Base-by-base conservation (phyloP, 2,329 filamentous ascomycete species). In the Fusarium armeniacum region DNA sequence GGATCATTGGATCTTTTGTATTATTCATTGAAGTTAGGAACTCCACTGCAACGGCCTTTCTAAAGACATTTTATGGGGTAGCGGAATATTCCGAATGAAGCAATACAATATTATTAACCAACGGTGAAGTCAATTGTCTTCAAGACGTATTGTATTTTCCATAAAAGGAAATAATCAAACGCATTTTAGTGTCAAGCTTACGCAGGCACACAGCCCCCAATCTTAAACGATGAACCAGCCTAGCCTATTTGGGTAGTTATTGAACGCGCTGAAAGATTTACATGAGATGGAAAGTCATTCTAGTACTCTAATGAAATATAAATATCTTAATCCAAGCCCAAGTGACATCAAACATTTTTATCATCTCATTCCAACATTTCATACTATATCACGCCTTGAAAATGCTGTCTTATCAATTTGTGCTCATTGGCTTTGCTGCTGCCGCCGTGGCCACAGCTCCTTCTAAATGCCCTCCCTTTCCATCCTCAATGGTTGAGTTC, bases 401-500 rank as follows among this genome's bases (percentile, higher is more conserved):
- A 18, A 67, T 67, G 64, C 32, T 30, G 6, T 49, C 20, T 15
- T 9, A 12, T 20, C 33, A 43, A 11, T 1, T 44, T 15, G 3
- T 67, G 3, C 16, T 52, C 11, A 35, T 33, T 11, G 18, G 9
- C 4, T 22, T 45, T 1, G 36, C 38, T 3, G 18, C 32, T 16
- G 38, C 12, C 1, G 28, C 52, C 1, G 12, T 20, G 38, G 40
- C 20, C 3, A 28, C 22, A 6, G 16, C 38, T 47, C 0, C 16
- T 54, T 1, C 35, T 18, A 35, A 13, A 22, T 77, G 76, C 13
- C 26, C 62, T 18, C 47, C 73, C 1, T 79, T 79, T 15, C 69
- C 75, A 1, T 18, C 73, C 2, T 75, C 77, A 0, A 62, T 76
- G 65, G 36, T 64, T 1, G 62, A 73, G 8, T 81, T 78, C 62